These are phyloP conservation scores for Blastocystis sp. DNA, from an alignment of 352 stramenopile species.

Conservation along the genomic window DNA sequence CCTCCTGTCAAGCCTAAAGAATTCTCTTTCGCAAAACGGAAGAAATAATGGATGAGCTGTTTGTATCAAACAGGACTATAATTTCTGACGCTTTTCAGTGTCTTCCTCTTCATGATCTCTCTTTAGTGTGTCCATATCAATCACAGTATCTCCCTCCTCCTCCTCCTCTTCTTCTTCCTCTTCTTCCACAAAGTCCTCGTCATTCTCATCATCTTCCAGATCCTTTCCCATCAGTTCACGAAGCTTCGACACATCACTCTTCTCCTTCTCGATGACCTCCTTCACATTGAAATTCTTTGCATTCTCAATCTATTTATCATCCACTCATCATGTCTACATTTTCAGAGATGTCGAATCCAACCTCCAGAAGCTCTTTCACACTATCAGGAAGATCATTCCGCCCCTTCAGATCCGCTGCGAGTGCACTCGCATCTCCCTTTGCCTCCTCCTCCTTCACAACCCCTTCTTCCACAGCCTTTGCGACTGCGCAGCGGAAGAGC, in stretches of 20 bases:
- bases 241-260: slow-evolving; percentile 15
- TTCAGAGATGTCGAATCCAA: background rate
- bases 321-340: background rate
- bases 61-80: background rate
- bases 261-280: slow-evolving; percentile 24
- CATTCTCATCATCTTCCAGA: background rate
- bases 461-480: background rate
- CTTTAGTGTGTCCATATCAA: background rate
- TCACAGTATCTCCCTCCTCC: slow-evolving; percentile 8
- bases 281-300: background rate
- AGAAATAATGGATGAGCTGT: background rate
- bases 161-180: slow-evolving; percentile 47
- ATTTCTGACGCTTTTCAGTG: background rate
- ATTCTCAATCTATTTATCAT: background rate
- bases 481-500: background rate
- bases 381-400: background rate
- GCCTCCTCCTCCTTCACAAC: background rate
- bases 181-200: background rate
- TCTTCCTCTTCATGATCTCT: background rate
- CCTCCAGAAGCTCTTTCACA: background rate
- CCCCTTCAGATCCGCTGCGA: background rate
- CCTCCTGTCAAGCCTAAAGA: slow-evolving; percentile 17
- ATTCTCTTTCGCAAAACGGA: background rate
- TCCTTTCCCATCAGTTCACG: background rate
- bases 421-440: background rate